Percentiles rank a stretch among this genome's conserved stretches.
These are phyloP conservation scores for Lonicera japonica DNA, from an alignment of 129 eudicot genomes.

Conservation along the genomic window DNA sequence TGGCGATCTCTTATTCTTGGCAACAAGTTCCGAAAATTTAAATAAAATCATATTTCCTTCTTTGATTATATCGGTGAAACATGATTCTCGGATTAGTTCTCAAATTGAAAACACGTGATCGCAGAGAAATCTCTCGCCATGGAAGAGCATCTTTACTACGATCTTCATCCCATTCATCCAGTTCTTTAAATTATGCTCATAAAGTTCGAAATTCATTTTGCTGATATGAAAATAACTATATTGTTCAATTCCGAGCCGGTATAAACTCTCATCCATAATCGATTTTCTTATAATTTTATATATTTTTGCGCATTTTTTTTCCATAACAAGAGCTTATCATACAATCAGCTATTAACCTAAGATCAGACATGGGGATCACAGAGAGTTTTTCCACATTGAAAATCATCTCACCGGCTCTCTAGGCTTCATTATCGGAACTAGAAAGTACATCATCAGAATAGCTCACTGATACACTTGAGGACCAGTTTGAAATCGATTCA, in stretches of 20 bases:
- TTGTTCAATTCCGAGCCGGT: slow-evolving; percentile 15
- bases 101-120: slow-evolving; percentile 13
- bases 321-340: slow-evolving; percentile 22
- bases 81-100: slow-evolving; percentile 14
- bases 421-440: slow-evolving; percentile 1
- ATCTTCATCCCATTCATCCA: slow-evolving; percentile 12
- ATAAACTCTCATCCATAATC: slow-evolving; percentile 13
- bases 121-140: slow-evolving; percentile 21
- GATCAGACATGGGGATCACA: slow-evolving; percentile 11
- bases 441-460: neutral
- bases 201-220: slow-evolving; percentile 3
- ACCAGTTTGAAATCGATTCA: slow-evolving; percentile 23
- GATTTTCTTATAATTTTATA: slow-evolving; percentile 18
- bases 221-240: slow-evolving; percentile 12
- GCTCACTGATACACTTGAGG: neutral
- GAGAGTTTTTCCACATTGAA: slow-evolving; percentile 8
- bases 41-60: slow-evolving; percentile 19
- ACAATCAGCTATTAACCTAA: slow-evolving; percentile 17
- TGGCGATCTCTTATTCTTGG: slow-evolving; percentile 14
- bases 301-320: slow-evolving; percentile 13
- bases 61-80: slow-evolving; percentile 4
- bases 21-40: slow-evolving; percentile 20
- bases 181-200: slow-evolving; percentile 6
- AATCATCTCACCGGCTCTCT: neutral
- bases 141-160: slow-evolving; percentile 11